Percentiles rank a stretch among this genome's conserved stretches.
Evolutionary conservation across 768 basidiomycete species (phyloP).

Genomic region (Tulasnella sp.): DNA sequence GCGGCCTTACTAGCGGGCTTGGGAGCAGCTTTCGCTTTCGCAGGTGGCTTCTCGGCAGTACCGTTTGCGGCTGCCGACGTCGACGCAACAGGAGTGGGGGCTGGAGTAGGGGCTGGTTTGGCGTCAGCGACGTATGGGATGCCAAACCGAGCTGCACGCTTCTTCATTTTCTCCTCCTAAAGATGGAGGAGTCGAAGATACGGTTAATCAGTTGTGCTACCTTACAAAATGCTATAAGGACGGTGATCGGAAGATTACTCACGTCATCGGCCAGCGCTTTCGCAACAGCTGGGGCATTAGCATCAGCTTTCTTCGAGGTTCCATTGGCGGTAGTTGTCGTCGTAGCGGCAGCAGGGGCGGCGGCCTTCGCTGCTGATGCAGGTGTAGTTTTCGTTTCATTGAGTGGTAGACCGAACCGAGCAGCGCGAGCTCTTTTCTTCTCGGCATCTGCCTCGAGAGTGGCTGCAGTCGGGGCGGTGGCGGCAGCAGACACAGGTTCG

Average conservation of each 20-base stretch:
- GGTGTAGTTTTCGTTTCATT: neutral
- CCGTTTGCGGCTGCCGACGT: too few species aligned
- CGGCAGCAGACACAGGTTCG: neutral
- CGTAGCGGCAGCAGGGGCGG: neutral
- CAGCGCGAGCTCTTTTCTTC: slow-evolving; percentile 13
- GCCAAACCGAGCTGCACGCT: slow-evolving; percentile 16
- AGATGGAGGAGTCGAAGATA: neutral
- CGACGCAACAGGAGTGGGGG: neutral
- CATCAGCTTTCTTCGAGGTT: neutral
- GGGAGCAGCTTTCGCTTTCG: neutral
- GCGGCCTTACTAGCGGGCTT: neutral
- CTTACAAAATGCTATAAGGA: too few species aligned
- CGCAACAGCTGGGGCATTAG: neutral
- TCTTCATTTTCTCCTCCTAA: slow-evolving; percentile 13
- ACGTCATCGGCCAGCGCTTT: slow-evolving; percentile 9
- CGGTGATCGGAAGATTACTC: neutral
- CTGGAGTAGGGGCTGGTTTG: neutral
- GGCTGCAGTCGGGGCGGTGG: neutral
- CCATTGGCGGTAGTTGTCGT: neutral
- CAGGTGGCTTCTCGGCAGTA: neutral
- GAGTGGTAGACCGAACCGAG: slow-evolving; percentile 18
- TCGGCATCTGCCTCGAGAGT: slow-evolving; percentile 3
- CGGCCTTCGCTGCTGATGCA: neutral
- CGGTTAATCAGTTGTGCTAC: too few species aligned
- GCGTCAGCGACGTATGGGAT: neutral